Percentiles rank a stretch among this genome's conserved stretches.
Evolutionary conservation across 495 filamentous ascomycete genomes (phyloP).

Genomic region (Neurospora tetraspora): DNA sequence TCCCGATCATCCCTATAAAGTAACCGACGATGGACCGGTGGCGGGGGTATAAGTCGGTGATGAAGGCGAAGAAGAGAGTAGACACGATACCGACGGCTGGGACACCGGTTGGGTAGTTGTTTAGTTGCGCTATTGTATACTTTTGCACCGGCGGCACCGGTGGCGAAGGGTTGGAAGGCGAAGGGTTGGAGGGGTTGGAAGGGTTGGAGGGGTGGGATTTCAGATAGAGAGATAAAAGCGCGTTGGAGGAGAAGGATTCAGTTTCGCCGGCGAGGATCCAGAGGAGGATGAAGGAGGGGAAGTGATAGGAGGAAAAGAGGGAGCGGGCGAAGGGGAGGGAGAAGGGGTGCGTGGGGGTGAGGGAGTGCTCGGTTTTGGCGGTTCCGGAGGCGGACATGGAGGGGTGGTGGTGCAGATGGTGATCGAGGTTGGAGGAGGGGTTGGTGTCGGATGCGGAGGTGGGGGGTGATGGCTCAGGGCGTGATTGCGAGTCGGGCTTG

Average conservation of each 20-base stretch:
- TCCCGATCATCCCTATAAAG: constrained; percentile 40
- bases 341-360: background rate
- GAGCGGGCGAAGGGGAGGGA: constrained; percentile 28
- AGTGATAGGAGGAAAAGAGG: constrained; percentile 34
- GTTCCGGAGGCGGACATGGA: constrained; percentile 13
- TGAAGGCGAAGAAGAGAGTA: constrained; percentile 46
- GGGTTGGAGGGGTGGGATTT: constrained; percentile 22
- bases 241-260: constrained; percentile 42
- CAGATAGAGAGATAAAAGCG: constrained; percentile 36
- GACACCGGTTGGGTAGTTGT: constrained; percentile 42
- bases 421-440: background rate
- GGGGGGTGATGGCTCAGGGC: background rate
- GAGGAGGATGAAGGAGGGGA: constrained; percentile 31
- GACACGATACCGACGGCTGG: constrained; percentile 42
- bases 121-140: constrained; percentile 28
- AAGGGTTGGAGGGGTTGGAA: no score
- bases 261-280: constrained; percentile 44
- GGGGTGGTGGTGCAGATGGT: background rate
- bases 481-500: background rate
- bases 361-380: constrained; percentile 16
- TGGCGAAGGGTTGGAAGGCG: background rate
- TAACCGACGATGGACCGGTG: constrained; percentile 44
- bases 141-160: no score
- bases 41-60: constrained; percentile 42
- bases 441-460: background rate